Conservation (phyloP, 805 yeast species). For the Hanseniaspora osmophila region DNA sequence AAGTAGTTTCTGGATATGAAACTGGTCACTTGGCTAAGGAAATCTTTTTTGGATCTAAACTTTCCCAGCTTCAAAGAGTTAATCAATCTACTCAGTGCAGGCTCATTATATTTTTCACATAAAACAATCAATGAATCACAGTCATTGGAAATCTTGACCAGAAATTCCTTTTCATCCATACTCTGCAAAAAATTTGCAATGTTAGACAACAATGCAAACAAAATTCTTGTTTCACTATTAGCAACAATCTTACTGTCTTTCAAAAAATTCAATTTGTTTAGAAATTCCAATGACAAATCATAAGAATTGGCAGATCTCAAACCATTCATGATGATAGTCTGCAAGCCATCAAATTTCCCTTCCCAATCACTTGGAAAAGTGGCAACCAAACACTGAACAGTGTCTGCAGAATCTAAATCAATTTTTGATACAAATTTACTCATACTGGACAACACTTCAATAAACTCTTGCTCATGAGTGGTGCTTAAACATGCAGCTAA, state of each 20-base stretch:
- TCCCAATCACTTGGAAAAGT: slow-evolving; percentile 95
- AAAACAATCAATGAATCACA: slow-evolving; percentile 45
- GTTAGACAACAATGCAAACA: slow-evolving; percentile 62
- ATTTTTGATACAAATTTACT: slow-evolving; percentile 76
- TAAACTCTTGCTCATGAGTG: slow-evolving; percentile 82
- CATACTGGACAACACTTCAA: slow-evolving; percentile 72
- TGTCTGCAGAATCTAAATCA: slow-evolving; percentile 72
- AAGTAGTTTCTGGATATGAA: slow-evolving; percentile 57
- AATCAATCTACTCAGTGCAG: slow-evolving; percentile 54
- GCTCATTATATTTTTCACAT: slow-evolving; percentile 43
- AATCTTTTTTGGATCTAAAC: slow-evolving; percentile 84
- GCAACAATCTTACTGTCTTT: slow-evolving; percentile 69
- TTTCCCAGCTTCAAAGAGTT: slow-evolving; percentile 63
- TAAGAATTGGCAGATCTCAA: slow-evolving; percentile 67
- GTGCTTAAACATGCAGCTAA: slow-evolving; percentile 84
- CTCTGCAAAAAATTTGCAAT: slow-evolving; percentile 79
- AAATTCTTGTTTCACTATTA: slow-evolving; percentile 48
- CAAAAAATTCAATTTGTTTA: slow-evolving; percentile 55
- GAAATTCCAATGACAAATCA: slow-evolving; percentile 58
- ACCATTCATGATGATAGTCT: slow-evolving; percentile 66
- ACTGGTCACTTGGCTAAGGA: slow-evolving; percentile 63
- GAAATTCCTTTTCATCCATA: slow-evolving; percentile 40
- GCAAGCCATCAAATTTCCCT: slow-evolving; percentile 82
- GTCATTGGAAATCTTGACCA: slow-evolving; percentile 35
- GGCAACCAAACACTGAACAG: slow-evolving; percentile 66